These are phyloP conservation scores for Coemansia reversa DNA, from an alignment of 192 early-diverging fungal genomes.

Conservation along the genomic window DNA sequence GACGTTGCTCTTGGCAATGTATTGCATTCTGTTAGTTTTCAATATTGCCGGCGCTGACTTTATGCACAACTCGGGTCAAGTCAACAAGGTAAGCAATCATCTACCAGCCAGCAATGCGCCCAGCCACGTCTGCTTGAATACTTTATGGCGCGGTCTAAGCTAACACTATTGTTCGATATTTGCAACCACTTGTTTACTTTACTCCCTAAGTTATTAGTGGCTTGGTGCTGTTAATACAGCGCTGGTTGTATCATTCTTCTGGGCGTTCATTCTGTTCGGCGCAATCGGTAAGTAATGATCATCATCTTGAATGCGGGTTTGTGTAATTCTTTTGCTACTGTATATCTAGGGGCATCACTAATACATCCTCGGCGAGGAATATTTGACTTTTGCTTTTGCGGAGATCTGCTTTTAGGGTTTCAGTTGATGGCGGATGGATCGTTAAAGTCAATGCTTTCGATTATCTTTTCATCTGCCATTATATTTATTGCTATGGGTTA, in stretches of 20 bases:
- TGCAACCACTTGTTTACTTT: not conserved
- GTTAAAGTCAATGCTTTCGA: slow-evolving; percentile 42
- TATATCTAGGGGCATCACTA: too few relatives aligned
- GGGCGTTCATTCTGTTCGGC: slow-evolving; percentile 40
- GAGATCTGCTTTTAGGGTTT: slow-evolving; percentile 45
- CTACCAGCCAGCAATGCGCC: not conserved
- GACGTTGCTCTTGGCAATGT: slow-evolving; percentile 43
- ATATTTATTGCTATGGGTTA: slow-evolving; percentile 51
- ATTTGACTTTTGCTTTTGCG: not conserved
- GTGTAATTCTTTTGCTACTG: not conserved
- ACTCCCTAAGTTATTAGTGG: slow-evolving; percentile 27
- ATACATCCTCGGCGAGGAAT: too few relatives aligned
- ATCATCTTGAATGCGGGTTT: not conserved
- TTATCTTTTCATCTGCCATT: slow-evolving; percentile 33
- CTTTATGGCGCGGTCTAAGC: too few relatives aligned
- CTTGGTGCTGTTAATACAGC: slow-evolving; percentile 51
- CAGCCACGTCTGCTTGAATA: not conserved
- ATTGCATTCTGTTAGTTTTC: slow-evolving; percentile 38
- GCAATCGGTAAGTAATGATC: slow-evolving; percentile 45
- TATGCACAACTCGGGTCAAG: slow-evolving; percentile 23
- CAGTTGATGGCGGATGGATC: slow-evolving; percentile 55
- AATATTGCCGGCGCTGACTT: slow-evolving; percentile 49
- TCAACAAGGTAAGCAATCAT: slow-evolving; percentile 38
- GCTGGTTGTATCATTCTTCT: slow-evolving; percentile 51
- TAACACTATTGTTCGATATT: not conserved